Base-by-base conservation (phyloP, 2,329 filamentous ascomycete genomes). In the Parastagonospora nodorum region DNA sequence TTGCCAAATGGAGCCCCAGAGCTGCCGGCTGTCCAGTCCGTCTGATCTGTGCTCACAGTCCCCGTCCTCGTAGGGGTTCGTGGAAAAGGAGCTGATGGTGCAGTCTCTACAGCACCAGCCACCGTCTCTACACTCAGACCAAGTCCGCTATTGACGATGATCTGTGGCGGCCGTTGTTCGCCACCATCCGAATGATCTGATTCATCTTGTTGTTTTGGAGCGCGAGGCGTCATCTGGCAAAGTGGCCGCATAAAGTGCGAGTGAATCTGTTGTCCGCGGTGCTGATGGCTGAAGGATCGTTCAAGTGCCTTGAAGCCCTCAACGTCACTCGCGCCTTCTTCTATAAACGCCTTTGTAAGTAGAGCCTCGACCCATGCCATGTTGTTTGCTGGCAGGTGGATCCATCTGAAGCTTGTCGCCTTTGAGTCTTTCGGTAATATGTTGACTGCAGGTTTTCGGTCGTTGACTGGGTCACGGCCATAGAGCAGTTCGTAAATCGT, bases 311-410 rank as follows among this genome's bases (percentile, higher is more conserved):
- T 87, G 71, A 86, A 87, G 1, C 82, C 81, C 61, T 86, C 82
- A 1, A 86, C 80, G 63, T 87, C 84, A n/a, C 78, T 78, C 12
- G 81, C 79, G 0, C 83, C 83, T 32, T 83, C 81, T 64, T 88
- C 85, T 30, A 87, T 82, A 57, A 87, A 87, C 7, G 79, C 79
- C 57, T 87, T 87, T 1, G 84, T 83, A n/a, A 87, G 71, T 1
- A 88, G 72, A 0, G 83, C 80, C 67, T 87, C 84, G 4, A 84
- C 80, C 85, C 85, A 88, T 1, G 81, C 79, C 61, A 84, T 79
- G 63, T 84, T 80, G 48, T 78, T 78, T 0, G 74, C 76, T 12
- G 76, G 76, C 5, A 78, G 60, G 60, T 78, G 76, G 30, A 78
- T 77, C 76, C 76, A 78, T 15, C 76, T 63, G 35, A 78, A 77